Base-by-base conservation (phyloP, 768 basidiomycete genomes). In the Boletus insuetus region DNA sequence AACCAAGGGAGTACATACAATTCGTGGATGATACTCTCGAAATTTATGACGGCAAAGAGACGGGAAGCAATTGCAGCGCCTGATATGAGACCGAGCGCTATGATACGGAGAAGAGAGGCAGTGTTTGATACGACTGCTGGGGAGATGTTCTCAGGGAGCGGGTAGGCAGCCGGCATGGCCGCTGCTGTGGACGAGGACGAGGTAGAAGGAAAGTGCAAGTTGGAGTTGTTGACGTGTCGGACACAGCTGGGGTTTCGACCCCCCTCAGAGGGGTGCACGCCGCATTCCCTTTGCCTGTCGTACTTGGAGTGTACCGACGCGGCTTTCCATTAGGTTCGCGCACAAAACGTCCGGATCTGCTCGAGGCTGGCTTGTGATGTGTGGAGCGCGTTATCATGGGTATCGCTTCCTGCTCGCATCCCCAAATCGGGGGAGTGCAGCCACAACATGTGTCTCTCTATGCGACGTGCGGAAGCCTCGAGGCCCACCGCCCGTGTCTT, bases 11-110 rank as follows among this genome's bases (percentile, higher is more conserved):
- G 45, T 39, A 82, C 94, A 64, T 60, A 97, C 94, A 98, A 98
- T 79, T 98, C 97, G 73, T 98, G 96, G 65, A 99, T 98, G 65
- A 99, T 94, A 80, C 94, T 96, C 77, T 99, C 97, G 70, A 97
- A 98, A 64, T 98, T 92, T 59, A 98, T 77, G 65, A 99, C 97
- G 60, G 97, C 96, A 68, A 99, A 99, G 66, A 98, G 79, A 72
- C 97, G 86, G 55, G 94, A 96, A 34, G 95, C 88, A 66, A 98
- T 90, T 22, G 97, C 95, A 65, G 95, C 94, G 62, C 82, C 94
- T 52, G 94, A 94, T 65, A 98, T 98, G 68, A 96, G 79, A 16
- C 82, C 79, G 53, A 99, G 87, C 22, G 95, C 89, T 61, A 97
- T 81, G 59, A 96, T 93, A 60, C 92, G 87, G 62, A 99, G 78